These are phyloP conservation scores for Voacanga thouarsii DNA, from an alignment of 257 asterid species.

Conservation along the genomic window DNA sequence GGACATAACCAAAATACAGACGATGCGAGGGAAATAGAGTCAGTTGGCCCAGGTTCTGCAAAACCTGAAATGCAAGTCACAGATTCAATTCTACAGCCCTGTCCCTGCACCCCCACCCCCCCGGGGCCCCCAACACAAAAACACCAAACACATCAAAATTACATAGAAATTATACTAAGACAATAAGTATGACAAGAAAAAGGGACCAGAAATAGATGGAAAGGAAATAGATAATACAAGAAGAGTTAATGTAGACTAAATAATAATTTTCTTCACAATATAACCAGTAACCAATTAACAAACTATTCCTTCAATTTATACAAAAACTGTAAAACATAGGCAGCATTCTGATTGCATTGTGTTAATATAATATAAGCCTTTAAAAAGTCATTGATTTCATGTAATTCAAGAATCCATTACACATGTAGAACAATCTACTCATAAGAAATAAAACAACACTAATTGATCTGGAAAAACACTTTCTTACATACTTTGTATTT, in stretches of 20 bases:
- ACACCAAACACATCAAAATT: background rate
- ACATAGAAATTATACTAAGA: background rate
- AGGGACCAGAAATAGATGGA: background rate
- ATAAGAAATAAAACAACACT: background rate
- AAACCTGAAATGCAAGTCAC: background rate
- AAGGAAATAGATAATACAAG: background rate
- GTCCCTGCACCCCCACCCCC: too few species aligned
- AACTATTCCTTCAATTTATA: background rate
- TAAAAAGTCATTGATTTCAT: background rate
- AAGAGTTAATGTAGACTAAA: background rate
- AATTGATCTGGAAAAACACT: background rate
- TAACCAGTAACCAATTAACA: background rate
- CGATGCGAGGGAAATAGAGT: background rate
- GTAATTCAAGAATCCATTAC: background rate
- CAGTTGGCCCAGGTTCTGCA: background rate
- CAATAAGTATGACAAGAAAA: background rate
- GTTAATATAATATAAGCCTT: background rate
- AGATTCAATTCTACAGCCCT: background rate
- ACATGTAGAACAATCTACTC: background rate
- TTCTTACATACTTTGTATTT: background rate
- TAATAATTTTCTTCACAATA: background rate
- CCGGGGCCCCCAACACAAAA: too few species aligned
- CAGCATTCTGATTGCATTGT: background rate
- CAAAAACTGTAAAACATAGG: background rate
- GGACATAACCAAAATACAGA: background rate